A percentile compares a stretch with the other conserved stretches of the same genome.
Conservation (phyloP, 2,329 filamentous ascomycete species). For the Kalaharituber pfeilii region DNA sequence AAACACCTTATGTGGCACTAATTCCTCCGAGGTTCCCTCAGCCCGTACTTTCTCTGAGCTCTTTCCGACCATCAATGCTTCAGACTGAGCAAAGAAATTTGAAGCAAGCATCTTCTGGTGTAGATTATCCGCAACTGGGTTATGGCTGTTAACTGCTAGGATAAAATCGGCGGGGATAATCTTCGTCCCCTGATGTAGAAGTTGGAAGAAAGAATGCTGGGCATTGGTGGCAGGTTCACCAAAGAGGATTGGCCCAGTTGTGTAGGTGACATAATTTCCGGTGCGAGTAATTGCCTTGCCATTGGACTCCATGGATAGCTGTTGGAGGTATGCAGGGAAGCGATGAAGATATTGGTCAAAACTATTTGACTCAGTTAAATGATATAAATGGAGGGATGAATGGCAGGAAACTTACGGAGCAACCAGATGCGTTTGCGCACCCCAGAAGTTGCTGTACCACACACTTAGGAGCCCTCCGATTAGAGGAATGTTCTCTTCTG, state of each 20-base stretch:
- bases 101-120: conserved; percentile 93
- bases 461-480: conserved; percentile 86
- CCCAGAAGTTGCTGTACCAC: conserved; percentile 98
- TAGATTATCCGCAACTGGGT: conserved; percentile 76
- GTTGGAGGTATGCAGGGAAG: conserved; percentile 97
- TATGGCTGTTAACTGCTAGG: conserved; percentile 88
- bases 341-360: conserved; percentile 99
- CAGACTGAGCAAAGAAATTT: conserved; percentile 79
- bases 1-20: conserved; percentile 98
- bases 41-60: conserved; percentile 60
- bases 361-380: conserved; percentile 29
- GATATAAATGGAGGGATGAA: neutral
- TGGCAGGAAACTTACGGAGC: conserved; percentile 50
- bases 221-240: conserved; percentile 98
- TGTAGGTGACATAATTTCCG: conserved; percentile 85
- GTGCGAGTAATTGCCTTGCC: conserved; percentile 90
- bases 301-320: conserved; percentile 99
- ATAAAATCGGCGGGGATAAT: conserved; percentile 98
- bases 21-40: conserved; percentile 52
- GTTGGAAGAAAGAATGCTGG: conserved; percentile 99
- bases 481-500: conserved; percentile 87
- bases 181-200: conserved; percentile 97
- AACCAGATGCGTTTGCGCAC: conserved; percentile 91
- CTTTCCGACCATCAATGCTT: conserved; percentile 84
- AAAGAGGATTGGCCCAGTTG: conserved; percentile 87